Evolutionary conservation across 116 monocot genomes (phyloP).

Genomic region (Cymodocea nodosa): DNA sequence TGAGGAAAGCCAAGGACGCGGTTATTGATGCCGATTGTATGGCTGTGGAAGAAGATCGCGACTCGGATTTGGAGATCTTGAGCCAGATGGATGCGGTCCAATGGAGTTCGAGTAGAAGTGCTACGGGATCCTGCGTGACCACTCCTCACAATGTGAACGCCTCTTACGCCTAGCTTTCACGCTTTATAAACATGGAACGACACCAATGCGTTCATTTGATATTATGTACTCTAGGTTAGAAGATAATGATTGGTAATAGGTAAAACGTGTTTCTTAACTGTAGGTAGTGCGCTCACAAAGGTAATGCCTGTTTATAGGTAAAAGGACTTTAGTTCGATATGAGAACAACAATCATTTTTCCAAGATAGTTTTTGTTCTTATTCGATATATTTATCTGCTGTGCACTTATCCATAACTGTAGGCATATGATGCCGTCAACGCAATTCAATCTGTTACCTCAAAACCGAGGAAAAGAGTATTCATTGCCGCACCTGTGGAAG

Average conservation of each 20-base stretch:
- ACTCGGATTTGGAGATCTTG: conserved; percentile 63
- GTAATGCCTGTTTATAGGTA: too few relatives aligned
- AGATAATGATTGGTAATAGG: too few relatives aligned
- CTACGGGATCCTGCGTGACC: conserved; percentile 1
- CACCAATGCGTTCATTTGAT: too few relatives aligned
- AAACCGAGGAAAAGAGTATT: conserved; percentile 4
- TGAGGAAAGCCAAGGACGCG: neutral
- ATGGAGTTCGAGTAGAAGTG: neutral
- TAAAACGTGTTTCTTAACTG: too few relatives aligned
- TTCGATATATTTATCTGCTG: neutral
- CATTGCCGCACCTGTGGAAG: conserved; percentile 6
- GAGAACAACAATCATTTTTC: too few relatives aligned
- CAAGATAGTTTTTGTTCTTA: too few relatives aligned
- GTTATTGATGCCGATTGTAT: neutral
- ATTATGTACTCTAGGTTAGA: too few relatives aligned
- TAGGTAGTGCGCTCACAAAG: too few relatives aligned
- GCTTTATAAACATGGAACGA: too few relatives aligned
- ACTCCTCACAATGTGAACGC: neutral
- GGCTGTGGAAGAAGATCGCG: conserved; percentile 10
- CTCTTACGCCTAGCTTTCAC: neutral
- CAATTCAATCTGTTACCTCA: conserved; percentile 10
- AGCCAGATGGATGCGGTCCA: conserved; percentile 20
- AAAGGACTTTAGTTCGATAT: too few relatives aligned
- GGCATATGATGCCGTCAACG: conserved; percentile 7
- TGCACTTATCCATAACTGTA: conserved; percentile 3